phyloP scores from a whole-genome alignment of 176 grass and related monocot species.

The Chloris gayana region DNA sequence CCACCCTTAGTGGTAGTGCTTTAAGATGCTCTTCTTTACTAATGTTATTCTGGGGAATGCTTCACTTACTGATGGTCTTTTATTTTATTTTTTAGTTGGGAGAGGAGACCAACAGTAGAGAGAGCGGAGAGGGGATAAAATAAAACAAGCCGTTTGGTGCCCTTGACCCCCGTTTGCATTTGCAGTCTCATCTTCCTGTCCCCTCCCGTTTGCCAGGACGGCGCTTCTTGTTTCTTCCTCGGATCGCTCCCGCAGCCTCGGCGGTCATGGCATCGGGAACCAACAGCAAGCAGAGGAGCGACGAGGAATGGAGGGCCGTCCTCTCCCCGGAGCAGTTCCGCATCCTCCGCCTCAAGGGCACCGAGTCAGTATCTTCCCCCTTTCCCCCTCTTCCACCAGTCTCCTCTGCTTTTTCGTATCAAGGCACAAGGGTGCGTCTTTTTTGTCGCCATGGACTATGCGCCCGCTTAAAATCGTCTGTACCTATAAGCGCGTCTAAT shows the following conservation, averaged over 20 bases:
- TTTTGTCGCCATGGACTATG: neutral
- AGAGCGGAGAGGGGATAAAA: no score
- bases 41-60: no score
- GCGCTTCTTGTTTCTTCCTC: neutral
- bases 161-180: no score
- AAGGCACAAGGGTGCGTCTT: neutral
- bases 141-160: no score
- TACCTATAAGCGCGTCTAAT: neutral
- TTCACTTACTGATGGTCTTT: no score
- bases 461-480: neutral
- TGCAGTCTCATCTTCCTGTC: no score
- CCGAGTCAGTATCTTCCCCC: conserved; percentile 62
- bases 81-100: no score
- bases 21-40: no score
- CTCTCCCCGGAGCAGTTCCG: conserved; percentile 93
- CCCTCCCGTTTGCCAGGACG: no score
- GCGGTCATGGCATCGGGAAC: conserved; percentile 43
- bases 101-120: no score
- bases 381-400: neutral
- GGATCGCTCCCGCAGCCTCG: neutral
- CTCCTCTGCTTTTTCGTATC: neutral
- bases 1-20: no score
- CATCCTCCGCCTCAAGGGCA: conserved; percentile 88
- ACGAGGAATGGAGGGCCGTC: conserved; percentile 89
- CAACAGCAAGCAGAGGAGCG: conserved; percentile 52